Conservation (phyloP, 768 basidiomycete species). For the Calocybe indica region DNA sequence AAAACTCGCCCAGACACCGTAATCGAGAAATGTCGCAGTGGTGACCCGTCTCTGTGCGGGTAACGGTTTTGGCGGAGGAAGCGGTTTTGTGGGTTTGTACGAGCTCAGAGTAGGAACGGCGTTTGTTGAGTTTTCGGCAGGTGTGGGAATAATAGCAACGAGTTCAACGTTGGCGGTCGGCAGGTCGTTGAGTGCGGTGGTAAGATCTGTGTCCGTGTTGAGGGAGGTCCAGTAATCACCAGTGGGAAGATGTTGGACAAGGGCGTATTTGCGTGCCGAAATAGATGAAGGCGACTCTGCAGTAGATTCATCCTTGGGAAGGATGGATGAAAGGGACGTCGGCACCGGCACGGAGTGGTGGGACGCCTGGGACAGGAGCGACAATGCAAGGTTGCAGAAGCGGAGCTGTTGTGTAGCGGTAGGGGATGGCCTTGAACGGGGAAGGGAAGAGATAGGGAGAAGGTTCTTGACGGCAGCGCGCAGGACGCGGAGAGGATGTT, state of each 20-base stretch:
- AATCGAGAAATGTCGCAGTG: slow-evolving; percentile 70
- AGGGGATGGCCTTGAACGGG: slow-evolving; percentile 55
- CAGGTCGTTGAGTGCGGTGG: slow-evolving; percentile 41
- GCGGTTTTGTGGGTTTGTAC: slow-evolving; percentile 41
- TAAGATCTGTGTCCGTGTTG: slow-evolving; percentile 33
- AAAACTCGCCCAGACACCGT: slow-evolving; percentile 70
- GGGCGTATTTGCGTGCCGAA: slow-evolving; percentile 55
- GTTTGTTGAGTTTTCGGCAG: slow-evolving; percentile 34
- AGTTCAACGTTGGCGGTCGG: slow-evolving; percentile 69
- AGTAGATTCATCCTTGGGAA: slow-evolving; percentile 16
- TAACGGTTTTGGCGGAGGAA: slow-evolving; percentile 32
- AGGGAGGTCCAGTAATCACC: slow-evolving; percentile 80
- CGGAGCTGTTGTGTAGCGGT: slow-evolving; percentile 64
- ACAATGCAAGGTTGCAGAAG: slow-evolving; percentile 70
- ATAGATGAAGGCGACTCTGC: slow-evolving; percentile 16
- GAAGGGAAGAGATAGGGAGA: slow-evolving; percentile 60
- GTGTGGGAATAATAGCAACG: slow-evolving; percentile 64
- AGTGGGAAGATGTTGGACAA: slow-evolving; percentile 72
- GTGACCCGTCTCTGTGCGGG: slow-evolving; percentile 50
- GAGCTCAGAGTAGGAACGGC: slow-evolving; percentile 48
- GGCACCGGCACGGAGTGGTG: slow-evolving; percentile 37
- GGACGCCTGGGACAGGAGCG: slow-evolving; percentile 69
- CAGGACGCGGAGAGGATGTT: slow-evolving; percentile 49
- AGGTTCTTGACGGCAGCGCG: slow-evolving; percentile 64
- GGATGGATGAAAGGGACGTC: slow-evolving; percentile 39